Evolutionary conservation across 306 rosid species (phyloP), one percentile per base, ranked within the genome.

Genomic region (Quillaja saponaria): DNA sequence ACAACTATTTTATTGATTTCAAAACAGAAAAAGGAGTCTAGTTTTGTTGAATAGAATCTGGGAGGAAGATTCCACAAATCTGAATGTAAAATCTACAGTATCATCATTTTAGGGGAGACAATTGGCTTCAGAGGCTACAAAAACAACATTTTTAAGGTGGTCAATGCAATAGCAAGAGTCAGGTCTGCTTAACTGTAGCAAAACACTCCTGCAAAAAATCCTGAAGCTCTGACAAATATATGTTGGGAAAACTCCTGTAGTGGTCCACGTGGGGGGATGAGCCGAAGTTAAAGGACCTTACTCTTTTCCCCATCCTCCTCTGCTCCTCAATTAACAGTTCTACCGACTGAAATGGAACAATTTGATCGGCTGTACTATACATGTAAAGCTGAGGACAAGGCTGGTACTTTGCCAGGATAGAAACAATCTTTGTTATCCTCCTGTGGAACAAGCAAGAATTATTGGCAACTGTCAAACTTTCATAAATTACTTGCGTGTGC

Each of bases 201-300:
- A 85, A 82, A 57, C 88, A 85, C 9, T 71, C 77, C 45, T 41
- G 46, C 72, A 85, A 78, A 68, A 90, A 90, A 17, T 61, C 40
- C 66, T 71, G 71, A 39, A 85, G 78, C 78, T 75, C 67, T 10
- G 80, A 83, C 21, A 84, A 71, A 71, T 92, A 92, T 7, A 78
- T 11, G 40, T 79, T 74, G 0, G 99, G 95, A 57, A 81, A 89
- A 39, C 57, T 78, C 67, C 99, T 76, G 75, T 68, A 86, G 68
- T 92, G 99, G 63, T 92, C 96, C 56, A 92, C 99, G 10, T 92
- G 99, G 5, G 99, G 87, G 6, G 99, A 84, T 31, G 79, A 66
- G 25, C 84, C 71, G 15, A 88, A 92, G 78, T 89, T 83, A 45
- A 73, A 79, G 47, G 90, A 79, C 47, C 61, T 69, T n/a, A 82